A percentile compares a stretch with the other conserved stretches of the same genome.
phyloP scores from a whole-genome alignment of 225 moss, liverwort and hornwort genomes.

The Marchantia paleacea region DNA sequence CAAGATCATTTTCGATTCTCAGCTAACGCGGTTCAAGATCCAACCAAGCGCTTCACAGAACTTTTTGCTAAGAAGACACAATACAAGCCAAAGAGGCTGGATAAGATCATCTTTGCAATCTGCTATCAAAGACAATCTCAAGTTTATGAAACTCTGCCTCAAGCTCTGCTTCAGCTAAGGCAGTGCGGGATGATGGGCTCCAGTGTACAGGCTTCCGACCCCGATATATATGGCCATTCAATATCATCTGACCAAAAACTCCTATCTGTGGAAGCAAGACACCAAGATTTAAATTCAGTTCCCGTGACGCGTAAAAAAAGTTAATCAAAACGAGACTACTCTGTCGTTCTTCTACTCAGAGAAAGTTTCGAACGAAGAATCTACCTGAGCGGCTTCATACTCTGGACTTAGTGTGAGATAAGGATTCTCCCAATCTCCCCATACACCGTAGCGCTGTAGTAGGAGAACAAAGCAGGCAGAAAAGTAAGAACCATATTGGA shows the following conservation, averaged over 20 bases:
- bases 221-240: conserved; percentile 94
- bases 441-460: conserved; percentile 82
- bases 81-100: neutral
- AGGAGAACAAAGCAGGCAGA: neutral
- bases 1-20: neutral
- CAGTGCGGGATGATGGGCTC: conserved; percentile 96
- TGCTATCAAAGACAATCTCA: neutral
- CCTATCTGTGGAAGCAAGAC: conserved; percentile 55
- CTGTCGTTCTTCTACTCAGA: neutral
- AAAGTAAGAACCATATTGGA: neutral
- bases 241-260: conserved; percentile 89
- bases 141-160: conserved; percentile 47
- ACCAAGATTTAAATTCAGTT: neutral
- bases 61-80: neutral
- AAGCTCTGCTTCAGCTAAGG: conserved; percentile 98
- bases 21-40: neutral
- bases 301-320: neutral
- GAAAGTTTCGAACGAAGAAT: neutral
- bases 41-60: neutral
- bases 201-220: conserved; percentile 96
- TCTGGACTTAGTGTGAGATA: conserved; percentile 91
- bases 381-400: conserved; percentile 95
- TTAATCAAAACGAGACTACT: neutral
- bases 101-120: neutral
- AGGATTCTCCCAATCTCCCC: conserved; percentile 97